Base-by-base conservation (phyloP, 2,329 filamentous ascomycete species). In the Colletotrichum gigasporum region DNA sequence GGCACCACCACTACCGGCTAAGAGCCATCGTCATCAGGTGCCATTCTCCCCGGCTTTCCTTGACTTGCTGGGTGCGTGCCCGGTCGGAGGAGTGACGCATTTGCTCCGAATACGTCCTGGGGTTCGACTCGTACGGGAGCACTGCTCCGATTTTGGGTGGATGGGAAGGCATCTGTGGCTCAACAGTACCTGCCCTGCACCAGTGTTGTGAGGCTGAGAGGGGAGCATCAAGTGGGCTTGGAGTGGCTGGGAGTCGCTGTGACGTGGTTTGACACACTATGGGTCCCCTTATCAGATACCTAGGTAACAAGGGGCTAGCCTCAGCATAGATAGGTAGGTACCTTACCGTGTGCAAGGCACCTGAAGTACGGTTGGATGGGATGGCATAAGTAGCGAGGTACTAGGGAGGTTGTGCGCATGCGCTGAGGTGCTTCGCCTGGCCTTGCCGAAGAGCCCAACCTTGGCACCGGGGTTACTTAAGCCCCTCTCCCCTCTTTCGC, bases 381-480 rank as follows among this genome's bases (percentile, higher is more conserved):
- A 37, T 39, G n/a, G 14, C n/a, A 18, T 14, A n/a, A n/a, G n/a
- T n/a, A n/a, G 24, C 44, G 14, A 16, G 24, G 44, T 16, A 47
- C 18, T 14, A 20, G 16, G 22, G 14, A 26, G 26, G 45, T 50
- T 51, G 47, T 28, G 30, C n/a, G n/a, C n/a, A 51, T 37, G 47
- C 18, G 30, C 35, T 16, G 30, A 28, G 11, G 12, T 26, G 18
- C 22, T 26, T 47, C 26, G 45, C 45, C 45, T 35, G 45, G 30
- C 52, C 51, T 34, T 42, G 39, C 35, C 24, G 39, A 47, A 61
- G 30, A 45, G 50, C 39, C 57, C 51, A 60, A 60, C 30, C 56
- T 55, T 22, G 52, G 52, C 58, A 39, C 52, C 58, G 14, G 60
- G 60, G 60, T 60, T 66, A 66, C 60, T 59, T 59, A 66, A 64